Conservation (phyloP, 2,329 filamentous ascomycete genomes). For the Calonectria pseudoreteaudii region DNA sequence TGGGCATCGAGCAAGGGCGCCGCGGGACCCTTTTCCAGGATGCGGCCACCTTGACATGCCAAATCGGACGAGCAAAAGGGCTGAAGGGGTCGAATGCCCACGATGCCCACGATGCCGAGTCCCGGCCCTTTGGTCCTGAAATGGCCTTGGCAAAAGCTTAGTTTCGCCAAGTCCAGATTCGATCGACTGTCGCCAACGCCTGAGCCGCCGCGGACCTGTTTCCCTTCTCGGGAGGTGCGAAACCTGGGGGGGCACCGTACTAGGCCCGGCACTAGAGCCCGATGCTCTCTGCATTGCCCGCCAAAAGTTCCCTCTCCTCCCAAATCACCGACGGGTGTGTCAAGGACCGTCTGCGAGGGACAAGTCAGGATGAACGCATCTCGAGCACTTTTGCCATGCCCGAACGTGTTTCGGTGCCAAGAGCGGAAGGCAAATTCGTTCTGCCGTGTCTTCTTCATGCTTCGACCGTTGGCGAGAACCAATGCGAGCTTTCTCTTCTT, state of each 20-base stretch:
- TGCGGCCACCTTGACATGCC: background rate
- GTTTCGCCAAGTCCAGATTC: background rate
- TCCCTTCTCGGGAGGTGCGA: conserved; percentile 6
- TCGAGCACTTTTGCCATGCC: background rate
- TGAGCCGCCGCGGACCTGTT: background rate
- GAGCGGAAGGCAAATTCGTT: conserved; percentile 2
- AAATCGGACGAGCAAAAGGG: background rate
- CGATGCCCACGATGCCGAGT: background rate
- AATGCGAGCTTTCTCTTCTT: background rate
- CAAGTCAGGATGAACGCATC: background rate
- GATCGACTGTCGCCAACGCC: background rate
- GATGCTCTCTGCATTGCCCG: background rate
- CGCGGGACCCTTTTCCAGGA: background rate
- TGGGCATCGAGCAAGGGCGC: background rate
- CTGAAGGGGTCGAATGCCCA: background rate
- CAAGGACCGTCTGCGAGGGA: background rate
- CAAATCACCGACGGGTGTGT: background rate
- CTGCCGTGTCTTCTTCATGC: background rate
- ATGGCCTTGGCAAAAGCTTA: conserved; percentile 2
- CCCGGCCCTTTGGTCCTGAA: background rate
- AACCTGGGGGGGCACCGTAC: background rate
- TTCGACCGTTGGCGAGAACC: background rate
- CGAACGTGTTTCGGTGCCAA: background rate
- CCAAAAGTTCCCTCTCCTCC: background rate
- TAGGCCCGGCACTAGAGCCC: conserved; percentile 5